Percentiles rank a stretch among this genome's conserved stretches.
Evolutionary conservation across 495 filamentous ascomycete species (phyloP).

Genomic region (Pyronema omphalodes): DNA sequence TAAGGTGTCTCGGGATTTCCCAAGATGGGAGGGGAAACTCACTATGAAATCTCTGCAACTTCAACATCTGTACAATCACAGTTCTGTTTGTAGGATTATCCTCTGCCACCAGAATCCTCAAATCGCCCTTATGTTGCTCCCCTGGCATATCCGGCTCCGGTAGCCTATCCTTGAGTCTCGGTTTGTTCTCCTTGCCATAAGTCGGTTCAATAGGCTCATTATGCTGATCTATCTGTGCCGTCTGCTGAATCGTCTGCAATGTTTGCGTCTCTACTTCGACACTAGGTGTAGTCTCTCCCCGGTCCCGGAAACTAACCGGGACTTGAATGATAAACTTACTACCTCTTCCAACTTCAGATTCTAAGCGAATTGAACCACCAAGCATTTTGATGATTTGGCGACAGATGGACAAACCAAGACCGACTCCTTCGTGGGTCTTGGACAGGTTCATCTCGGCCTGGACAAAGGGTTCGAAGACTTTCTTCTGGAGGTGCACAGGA

Average conservation of each 20-base stretch:
- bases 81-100: conserved; percentile 93
- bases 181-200: conserved; percentile 37
- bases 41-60: conserved; percentile 48
- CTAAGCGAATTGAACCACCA: conserved; percentile 54
- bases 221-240: neutral
- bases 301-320: conserved; percentile 43
- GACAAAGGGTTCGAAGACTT: conserved; percentile 86
- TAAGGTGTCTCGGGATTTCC: neutral
- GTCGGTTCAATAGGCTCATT: conserved; percentile 2
- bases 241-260: no score
- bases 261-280: no score
- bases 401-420: conserved; percentile 79
- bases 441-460: conserved; percentile 76
- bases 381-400: conserved; percentile 68
- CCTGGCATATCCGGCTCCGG: neutral
- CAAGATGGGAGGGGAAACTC: conserved; percentile 6
- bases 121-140: conserved; percentile 23
- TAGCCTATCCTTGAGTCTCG: conserved; percentile 32
- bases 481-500: conserved; percentile 49
- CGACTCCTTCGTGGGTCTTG: conserved; percentile 81
- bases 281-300: neutral
- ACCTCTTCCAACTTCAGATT: conserved; percentile 47
- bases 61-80: conserved; percentile 63
- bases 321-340: conserved; percentile 71
- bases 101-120: conserved; percentile 74